Evolutionary conservation across 106 monocot genomes (phyloP), one percentile per base, ranked within the genome.

Genomic region (Allium cepa): DNA sequence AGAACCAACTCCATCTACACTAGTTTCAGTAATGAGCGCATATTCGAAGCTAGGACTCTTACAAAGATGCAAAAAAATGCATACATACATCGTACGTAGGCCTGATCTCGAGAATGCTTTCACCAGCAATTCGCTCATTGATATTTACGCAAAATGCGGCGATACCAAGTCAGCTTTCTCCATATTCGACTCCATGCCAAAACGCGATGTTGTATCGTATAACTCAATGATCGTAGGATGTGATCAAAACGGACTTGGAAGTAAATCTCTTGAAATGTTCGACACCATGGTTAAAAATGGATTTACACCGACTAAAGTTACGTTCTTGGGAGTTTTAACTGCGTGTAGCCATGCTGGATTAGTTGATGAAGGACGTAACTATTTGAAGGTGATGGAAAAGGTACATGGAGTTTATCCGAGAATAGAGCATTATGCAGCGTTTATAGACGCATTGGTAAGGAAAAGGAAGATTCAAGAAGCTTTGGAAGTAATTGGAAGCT

Each of bases 91-190:
- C 2, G 1, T 71, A 8, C 79, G 87, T 55, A 75, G 79, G 8
- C 68, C 26, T 50, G n/a, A 17, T 36, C 68, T 55, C 68, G 13
- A 12, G 15, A 79, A 81, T 70, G 7, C 79, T 52, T 84, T 84
- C 68, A 22, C 56, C 1, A 68, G 57, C 63, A 91, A 91, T 68
- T 74, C 87, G 26, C 70, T 91, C 74, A 79, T 87, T 5, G 91
- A 87, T 53, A 73, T 87, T 84, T 91, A 91, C 27, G 79, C 87
- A 2, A 91, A 91, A 71, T 91, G 91, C 13, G 87, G 91, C 2
- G 73, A 84, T 28, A 78, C 87, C 79, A 22, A 4, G 0, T 84
- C 72, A 1, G 84, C 91, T 5, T 18, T 68, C 8, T 1, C 2
- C 0, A 5, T 87, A 26, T 91, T 91, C 22, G 72, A 82, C 49